Base-by-base conservation (phyloP, 768 basidiomycete species). In the Crucibulum laeve region DNA sequence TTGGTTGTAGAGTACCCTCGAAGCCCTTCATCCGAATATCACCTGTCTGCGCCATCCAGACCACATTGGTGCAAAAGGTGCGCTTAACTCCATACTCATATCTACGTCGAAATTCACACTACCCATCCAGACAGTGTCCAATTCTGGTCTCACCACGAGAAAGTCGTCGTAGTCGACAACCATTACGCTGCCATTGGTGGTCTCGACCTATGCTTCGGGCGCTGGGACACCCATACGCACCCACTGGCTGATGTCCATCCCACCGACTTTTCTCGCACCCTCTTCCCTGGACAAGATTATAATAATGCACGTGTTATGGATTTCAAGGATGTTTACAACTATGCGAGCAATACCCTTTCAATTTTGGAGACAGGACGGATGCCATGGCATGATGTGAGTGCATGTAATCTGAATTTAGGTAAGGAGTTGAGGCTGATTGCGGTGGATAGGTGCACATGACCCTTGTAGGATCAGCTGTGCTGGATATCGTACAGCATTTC, bases 211-310 rank as follows among this genome's bases (percentile, higher is more conserved):
- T 97, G 92, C 68, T 96, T 93, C 53, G 96, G 96, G 8, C 85
- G 96, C 15, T 99, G 95, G 94, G 96, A 98, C 64, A 91, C 88
- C 0, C 81, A 90, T 56, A 86, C 70, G 30, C 88, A 92, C 59
- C 93, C 93, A 1, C 76, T 97, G 28, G 87, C 93, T 3, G 95
- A 99, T 55, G 89, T 81, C 2, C 93, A 97, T 57, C 92, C 91
- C 0, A 91, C 91, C 2, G 74, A 93, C 53, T 92, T 93, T 57
- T 63, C 65, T 15, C 74, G 73, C 41, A 91, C 89, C 1, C 71
- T 98, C 21, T 98, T 95, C 71, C 90, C 95, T 0, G 95, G 95
- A 1, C 75, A 96, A 62, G 93, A 94, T 57, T 95, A 87, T 65
- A 94, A 96, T 60, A 91, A 98, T 46, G 91, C 91, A 1, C 79